phyloP scores from a whole-genome alignment of 1,284 basidiomycete genomes.

The Retiboletus flavoniger region DNA sequence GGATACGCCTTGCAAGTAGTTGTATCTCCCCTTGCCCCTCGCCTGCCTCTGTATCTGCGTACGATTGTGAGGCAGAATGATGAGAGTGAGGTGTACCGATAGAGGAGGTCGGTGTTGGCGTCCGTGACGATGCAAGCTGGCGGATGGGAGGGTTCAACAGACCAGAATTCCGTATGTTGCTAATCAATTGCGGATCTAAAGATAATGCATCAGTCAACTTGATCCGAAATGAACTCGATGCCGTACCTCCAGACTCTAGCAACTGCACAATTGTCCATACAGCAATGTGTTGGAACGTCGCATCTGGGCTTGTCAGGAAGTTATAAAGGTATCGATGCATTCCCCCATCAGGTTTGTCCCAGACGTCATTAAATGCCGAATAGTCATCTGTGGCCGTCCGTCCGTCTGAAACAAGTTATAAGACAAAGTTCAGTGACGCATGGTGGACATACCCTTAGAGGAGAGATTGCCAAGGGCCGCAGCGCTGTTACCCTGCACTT shows the following conservation, averaged over 20 bases:
- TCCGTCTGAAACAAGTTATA: constrained; percentile 50
- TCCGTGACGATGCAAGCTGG: constrained; percentile 72
- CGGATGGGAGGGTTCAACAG: constrained; percentile 83
- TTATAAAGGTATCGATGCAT: constrained; percentile 94
- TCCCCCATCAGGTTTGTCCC: constrained; percentile 97
- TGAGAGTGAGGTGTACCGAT: constrained; percentile 74
- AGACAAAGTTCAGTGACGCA: neutral
- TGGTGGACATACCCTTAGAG: constrained; percentile 75
- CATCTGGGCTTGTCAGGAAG: constrained; percentile 92
- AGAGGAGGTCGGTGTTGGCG: constrained; percentile 70
- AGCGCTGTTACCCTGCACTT: constrained; percentile 98
- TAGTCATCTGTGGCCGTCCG: constrained; percentile 89
- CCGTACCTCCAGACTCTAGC: constrained; percentile 84
- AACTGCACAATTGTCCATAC: constrained; percentile 99
- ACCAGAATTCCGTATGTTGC: constrained; percentile 82
- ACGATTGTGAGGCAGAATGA: constrained; percentile 64
- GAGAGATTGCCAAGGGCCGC: constrained; percentile 97
- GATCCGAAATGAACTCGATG: neutral
- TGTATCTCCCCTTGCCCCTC: constrained; percentile 89
- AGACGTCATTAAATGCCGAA: constrained; percentile 95
- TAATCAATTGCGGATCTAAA: constrained; percentile 82
- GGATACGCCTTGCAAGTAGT: constrained; percentile 76
- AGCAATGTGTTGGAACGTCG: constrained; percentile 99
- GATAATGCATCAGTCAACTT: neutral
- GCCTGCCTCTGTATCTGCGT: constrained; percentile 78